phyloP scores from a whole-genome alignment of 176 grass and related monocot species.

The Carex pumila region DNA sequence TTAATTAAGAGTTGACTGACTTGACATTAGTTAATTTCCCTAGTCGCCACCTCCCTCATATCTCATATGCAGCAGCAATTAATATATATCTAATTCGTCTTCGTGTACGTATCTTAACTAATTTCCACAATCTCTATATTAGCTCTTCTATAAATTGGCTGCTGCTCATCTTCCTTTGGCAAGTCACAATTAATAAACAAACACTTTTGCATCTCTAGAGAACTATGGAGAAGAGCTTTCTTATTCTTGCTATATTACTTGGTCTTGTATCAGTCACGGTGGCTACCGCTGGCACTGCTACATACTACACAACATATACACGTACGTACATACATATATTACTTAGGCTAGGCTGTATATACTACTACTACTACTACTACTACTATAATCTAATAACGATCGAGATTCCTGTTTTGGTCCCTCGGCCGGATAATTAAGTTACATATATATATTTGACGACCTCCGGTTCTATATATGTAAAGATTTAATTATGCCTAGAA shows the following conservation, averaged over 20 bases:
- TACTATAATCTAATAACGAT: no score
- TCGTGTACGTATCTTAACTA: no score
- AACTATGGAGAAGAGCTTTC: not conserved
- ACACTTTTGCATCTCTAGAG: not conserved
- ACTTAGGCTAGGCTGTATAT: not conserved
- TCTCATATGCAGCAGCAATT: not conserved
- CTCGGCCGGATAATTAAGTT: no score
- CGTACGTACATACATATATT: not conserved
- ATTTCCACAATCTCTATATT: not conserved
- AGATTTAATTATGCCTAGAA: no score
- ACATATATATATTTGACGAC: no score
- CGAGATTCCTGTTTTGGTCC: no score
- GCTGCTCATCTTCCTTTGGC: not conserved
- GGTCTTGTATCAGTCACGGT: conserved; percentile 11
- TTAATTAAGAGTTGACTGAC: not conserved
- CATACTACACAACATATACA: conserved; percentile 43
- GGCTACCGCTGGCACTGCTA: conserved; percentile 37
- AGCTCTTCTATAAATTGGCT: not conserved
- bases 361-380: not conserved
- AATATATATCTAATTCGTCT: no score
- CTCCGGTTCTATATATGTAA: no score
- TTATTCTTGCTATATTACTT: conserved; percentile 14
- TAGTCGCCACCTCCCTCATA: not conserved
- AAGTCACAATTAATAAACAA: no score
- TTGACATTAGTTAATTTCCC: not conserved